phyloP scores from a whole-genome alignment of 2,329 filamentous ascomycete species.

The Penicillium sp. region DNA sequence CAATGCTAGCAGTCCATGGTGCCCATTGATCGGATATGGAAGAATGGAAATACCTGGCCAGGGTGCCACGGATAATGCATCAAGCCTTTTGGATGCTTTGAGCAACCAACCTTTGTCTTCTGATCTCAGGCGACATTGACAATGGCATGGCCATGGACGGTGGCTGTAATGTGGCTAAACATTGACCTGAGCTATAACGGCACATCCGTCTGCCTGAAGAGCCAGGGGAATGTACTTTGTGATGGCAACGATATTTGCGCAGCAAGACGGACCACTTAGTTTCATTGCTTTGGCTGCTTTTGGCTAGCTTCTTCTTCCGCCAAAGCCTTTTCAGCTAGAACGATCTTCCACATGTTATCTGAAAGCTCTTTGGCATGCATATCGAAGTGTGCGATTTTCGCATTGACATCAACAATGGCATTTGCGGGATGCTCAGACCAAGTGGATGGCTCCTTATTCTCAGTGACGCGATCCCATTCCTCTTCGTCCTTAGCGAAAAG shows the following conservation, averaged over 20 bases:
- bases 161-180: background rate
- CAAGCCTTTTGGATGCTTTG: background rate
- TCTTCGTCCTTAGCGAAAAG: conserved; percentile 44
- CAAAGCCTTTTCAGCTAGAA: conserved; percentile 41
- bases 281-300: conserved; percentile 6
- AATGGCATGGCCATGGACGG: background rate
- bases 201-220: background rate
- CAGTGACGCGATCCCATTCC: conserved; percentile 41
- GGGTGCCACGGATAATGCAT: background rate
- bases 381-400: conserved; percentile 30
- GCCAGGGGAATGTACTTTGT: background rate
- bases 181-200: no score
- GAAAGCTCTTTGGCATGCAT: conserved; percentile 30
- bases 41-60: background rate
- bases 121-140: background rate
- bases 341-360: conserved; percentile 41
- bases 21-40: background rate
- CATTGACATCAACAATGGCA: conserved; percentile 23
- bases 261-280: background rate
- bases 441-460: conserved; percentile 17
- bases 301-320: conserved; percentile 27
- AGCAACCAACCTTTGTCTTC: background rate
- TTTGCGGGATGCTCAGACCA: conserved; percentile 28
- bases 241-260: background rate
- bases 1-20: background rate